Conservation (phyloP, 2,329 filamentous ascomycete genomes). For the Emergomyces africanus region DNA sequence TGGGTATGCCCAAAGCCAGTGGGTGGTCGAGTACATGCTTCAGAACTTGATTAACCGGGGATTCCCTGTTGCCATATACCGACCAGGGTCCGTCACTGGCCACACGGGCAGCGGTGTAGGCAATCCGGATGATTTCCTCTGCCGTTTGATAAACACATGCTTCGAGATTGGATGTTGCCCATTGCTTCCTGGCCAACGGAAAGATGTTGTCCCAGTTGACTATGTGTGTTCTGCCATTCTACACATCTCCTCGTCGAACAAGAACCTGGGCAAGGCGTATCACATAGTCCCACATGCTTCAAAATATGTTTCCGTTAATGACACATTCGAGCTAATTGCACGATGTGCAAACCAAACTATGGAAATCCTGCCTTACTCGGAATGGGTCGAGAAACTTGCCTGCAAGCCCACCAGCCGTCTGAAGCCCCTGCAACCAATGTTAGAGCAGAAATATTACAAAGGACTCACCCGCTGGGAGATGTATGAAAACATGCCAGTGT, state of each 20-base stretch:
- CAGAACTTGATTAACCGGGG: conserved; percentile 61
- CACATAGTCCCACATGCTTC: conserved; percentile 12
- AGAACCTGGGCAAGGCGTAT: conserved; percentile 11
- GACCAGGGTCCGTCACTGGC: conserved; percentile 70
- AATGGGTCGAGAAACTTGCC: conserved; percentile 11
- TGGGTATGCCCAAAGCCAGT: conserved; percentile 80
- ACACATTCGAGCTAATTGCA: conserved; percentile 8
- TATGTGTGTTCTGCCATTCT: conserved; percentile 14
- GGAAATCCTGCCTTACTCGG: conserved; percentile 7
- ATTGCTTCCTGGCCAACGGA: conserved; percentile 13
- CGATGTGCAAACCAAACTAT: neutral
- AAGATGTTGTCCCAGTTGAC: conserved; percentile 18
- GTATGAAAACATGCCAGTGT: conserved; percentile 16
- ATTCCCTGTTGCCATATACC: conserved; percentile 56
- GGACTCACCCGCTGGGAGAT: conserved; percentile 16
- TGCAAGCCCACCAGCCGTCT: conserved; percentile 3
- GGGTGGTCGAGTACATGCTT: conserved; percentile 55
- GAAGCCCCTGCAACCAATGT: conserved; percentile 14
- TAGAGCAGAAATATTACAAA: conserved; percentile 14
- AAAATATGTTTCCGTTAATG: conserved; percentile 9
- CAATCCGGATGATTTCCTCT: conserved; percentile 73
- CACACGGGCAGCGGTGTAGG: conserved; percentile 47
- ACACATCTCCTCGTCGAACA: conserved; percentile 11
- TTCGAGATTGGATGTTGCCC: conserved; percentile 47
- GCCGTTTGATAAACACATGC: conserved; percentile 69